Conservation (phyloP, 768 basidiomycete species). For the Leccinum aurantiacum region DNA sequence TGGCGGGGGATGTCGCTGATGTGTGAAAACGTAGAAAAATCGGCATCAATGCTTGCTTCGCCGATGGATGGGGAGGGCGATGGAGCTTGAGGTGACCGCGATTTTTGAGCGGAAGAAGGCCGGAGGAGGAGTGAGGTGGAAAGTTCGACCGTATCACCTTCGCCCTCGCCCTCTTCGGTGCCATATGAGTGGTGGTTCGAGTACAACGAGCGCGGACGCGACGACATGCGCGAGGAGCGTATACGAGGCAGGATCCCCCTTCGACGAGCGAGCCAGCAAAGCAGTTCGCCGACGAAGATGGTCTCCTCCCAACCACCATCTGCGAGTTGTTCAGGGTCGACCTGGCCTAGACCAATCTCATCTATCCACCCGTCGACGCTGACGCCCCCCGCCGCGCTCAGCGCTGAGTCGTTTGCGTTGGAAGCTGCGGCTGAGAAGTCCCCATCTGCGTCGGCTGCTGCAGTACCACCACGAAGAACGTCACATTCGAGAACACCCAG, state of each 20-base stretch:
- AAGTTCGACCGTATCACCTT: constrained; percentile 19
- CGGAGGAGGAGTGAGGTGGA: constrained; percentile 27
- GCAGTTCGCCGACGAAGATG: constrained; percentile 60
- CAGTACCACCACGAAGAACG: constrained; percentile 53
- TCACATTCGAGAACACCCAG: constrained; percentile 72
- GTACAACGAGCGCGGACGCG: constrained; percentile 19
- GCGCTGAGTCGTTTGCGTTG: constrained; percentile 31
- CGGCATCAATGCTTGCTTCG: not conserved
- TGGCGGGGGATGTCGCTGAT: constrained; percentile 32
- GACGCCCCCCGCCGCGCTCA: constrained; percentile 22
- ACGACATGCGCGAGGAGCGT: constrained; percentile 1
- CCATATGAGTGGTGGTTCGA: constrained; percentile 21
- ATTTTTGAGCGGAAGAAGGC: constrained; percentile 15
- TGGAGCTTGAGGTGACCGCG: not conserved
- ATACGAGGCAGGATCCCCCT: constrained; percentile 34
- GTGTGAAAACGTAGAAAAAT: constrained; percentile 24
- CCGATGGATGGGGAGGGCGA: constrained; percentile 1
- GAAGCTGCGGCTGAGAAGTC: constrained; percentile 11
- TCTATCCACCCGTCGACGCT: constrained; percentile 34
- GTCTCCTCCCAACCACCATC: constrained; percentile 65
- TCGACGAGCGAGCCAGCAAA: constrained; percentile 66
- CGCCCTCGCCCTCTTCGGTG: constrained; percentile 17
- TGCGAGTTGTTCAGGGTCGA: constrained; percentile 68
- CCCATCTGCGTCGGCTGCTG: not conserved
- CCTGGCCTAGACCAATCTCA: constrained; percentile 61